Evolutionary conservation across 371 early-diverging fungal genomes (phyloP), one percentile per base, ranked within the genome.

Genomic region (Haplosporangium sp.): DNA sequence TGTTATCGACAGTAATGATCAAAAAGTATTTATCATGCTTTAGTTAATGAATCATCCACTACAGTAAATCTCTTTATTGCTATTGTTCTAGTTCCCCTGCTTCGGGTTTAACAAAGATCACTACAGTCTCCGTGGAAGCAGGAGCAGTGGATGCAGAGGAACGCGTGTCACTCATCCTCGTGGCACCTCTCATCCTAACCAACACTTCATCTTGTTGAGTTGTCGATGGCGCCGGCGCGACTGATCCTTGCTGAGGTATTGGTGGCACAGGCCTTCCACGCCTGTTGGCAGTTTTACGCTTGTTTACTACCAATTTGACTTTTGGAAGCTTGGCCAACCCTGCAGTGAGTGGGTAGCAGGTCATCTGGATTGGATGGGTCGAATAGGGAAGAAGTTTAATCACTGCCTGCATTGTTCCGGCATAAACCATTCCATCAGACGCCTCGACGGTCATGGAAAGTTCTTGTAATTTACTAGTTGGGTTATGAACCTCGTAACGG

Each of bases 341-440:
- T 35, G 89, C 86, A 15, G 73, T 66, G 20, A 89, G 66, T 0
- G 90, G 88, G 56, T 81, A 81, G 69, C 82, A 81, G 65, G 55
- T 81, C 82, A 81, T 75, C 59, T 72, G 76, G 44, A 81, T 65
- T 1, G 69, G 57, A 48, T 75, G 69, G 9, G 27, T 69, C 11
- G 62, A 64, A 38, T 68, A 81, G 0, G 94, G 94, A 4, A 94
- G 82, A 0, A 94, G 71, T 27, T 86, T 87, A 45, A 89, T 76
- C 37, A 85, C 82, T 20, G 87, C 63, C 47, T 89, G 89, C 76
- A 93, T 94, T 50, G 86, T 86, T 11, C 94, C 94, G 17, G 91
- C 85, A 76, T 91, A 93, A 1, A 92, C 92, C 84, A 93, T 92
- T 42, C 89, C 91, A 10, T 94, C 94, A 34, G 91, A 86, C 0